A percentile compares a stretch with the other conserved stretches of the same genome.
Evolutionary conservation across 441 rosid species (phyloP).

Genomic region (Jatropha multifida): DNA sequence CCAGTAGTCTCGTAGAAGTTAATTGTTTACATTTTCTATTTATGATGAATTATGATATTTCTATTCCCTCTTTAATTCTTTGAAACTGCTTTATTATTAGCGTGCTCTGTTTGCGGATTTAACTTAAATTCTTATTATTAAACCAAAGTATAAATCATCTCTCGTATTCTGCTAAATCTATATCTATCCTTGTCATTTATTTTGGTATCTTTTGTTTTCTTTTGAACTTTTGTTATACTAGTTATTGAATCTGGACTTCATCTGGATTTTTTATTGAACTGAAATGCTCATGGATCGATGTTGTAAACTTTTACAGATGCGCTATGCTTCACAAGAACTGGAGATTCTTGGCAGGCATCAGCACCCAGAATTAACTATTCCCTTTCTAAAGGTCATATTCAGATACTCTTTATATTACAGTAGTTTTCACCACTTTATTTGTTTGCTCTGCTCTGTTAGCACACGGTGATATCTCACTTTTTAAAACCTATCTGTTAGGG

Average conservation of each 20-base stretch:
- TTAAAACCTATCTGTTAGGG: conserved; percentile 4
- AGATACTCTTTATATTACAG: not conserved
- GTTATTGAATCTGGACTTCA: not conserved
- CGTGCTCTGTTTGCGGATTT: conserved; percentile 6
- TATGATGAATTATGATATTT: not conserved
- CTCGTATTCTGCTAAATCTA: not conserved
- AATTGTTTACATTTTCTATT: not conserved
- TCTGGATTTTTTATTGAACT: conserved; percentile 5
- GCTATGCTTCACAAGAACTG: conserved; percentile 71
- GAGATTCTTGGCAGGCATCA: conserved; percentile 94
- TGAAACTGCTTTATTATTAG: not conserved
- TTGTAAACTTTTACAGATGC: conserved; percentile 62
- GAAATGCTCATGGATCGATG: conserved; percentile 10
- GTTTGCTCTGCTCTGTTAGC: not conserved
- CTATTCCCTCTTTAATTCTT: not conserved
- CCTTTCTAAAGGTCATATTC: conserved; percentile 74
- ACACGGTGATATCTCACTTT: not conserved
- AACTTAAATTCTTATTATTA: not conserved
- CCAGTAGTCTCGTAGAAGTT: conserved; percentile 10
- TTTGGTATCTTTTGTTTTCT: not conserved
- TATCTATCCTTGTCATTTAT: not conserved
- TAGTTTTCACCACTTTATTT: not conserved
- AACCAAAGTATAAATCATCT: not conserved
- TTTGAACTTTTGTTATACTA: not conserved
- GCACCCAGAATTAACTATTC: conserved; percentile 83